phyloP scores from a whole-genome alignment of 2,329 filamentous ascomycete genomes.

The Penicillium psychrosexuale region DNA sequence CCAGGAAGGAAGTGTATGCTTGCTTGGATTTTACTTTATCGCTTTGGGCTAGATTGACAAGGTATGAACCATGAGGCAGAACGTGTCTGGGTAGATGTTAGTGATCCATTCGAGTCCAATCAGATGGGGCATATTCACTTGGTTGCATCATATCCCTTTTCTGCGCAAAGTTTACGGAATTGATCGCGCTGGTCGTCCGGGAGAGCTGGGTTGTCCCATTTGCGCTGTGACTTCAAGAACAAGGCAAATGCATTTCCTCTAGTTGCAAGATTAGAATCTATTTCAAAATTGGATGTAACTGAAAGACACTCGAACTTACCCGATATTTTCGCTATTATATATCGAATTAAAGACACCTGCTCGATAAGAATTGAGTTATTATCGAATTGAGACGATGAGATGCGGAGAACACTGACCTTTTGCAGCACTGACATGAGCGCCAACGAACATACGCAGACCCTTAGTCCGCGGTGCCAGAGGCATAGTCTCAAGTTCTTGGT shows the following conservation, averaged over 20 bases:
- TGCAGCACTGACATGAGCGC: constrained; percentile 86
- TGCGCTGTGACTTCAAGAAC: constrained; percentile 93
- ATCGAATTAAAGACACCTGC: constrained; percentile 85
- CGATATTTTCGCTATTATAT: constrained; percentile 72
- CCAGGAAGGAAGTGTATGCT: constrained; percentile 79
- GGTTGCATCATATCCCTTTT: constrained; percentile 67
- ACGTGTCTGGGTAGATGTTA: constrained; percentile 54
- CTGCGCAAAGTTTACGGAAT: constrained; percentile 66
- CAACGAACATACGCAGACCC: constrained; percentile 76
- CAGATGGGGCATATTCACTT: constrained; percentile 37
- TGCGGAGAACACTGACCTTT: constrained; percentile 59
- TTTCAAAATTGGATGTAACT: not conserved
- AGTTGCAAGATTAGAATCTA: constrained; percentile 9
- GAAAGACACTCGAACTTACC: constrained; percentile 36
- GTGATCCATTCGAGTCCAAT: not conserved
- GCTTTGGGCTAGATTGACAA: constrained; percentile 89
- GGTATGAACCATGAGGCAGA: constrained; percentile 91
- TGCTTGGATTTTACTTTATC: constrained; percentile 77
- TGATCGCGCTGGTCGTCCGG: constrained; percentile 62
- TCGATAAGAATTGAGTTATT: constrained; percentile 8
- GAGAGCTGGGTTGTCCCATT: constrained; percentile 83
- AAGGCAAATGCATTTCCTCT: constrained; percentile 89
- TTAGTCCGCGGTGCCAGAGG: constrained; percentile 68
- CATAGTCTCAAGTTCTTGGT: constrained; percentile 55
- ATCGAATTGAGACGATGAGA: not conserved